A percentile compares a stretch with the other conserved stretches of the same genome.
Evolutionary conservation across 345 rosid species (phyloP).

Genomic region (Anacardium occidentale): DNA sequence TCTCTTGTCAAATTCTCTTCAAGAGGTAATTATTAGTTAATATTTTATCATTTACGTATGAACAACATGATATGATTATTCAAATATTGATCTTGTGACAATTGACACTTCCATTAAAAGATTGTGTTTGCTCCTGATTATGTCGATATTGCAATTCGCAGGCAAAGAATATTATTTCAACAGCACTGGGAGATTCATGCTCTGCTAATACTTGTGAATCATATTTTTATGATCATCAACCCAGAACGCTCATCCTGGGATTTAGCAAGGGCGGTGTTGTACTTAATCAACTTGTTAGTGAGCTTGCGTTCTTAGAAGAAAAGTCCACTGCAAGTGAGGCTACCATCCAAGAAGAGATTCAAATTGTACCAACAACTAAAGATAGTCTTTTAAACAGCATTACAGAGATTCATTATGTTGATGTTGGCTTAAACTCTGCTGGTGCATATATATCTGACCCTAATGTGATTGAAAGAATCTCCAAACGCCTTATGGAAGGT

Average conservation of each 20-base stretch:
- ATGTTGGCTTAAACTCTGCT: conserved; percentile 71
- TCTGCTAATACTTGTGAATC: conserved; percentile 18
- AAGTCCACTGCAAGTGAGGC: conserved; percentile 17
- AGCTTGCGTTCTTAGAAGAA: conserved; percentile 45
- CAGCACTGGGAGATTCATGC: conserved; percentile 20
- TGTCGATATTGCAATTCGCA: conserved; percentile 16
- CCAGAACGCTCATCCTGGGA: conserved; percentile 64
- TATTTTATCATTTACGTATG: not conserved
- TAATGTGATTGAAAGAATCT: conserved; percentile 44
- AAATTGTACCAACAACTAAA: conserved; percentile 45
- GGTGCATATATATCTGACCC: conserved; percentile 73
- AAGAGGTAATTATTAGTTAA: conserved; percentile 39
- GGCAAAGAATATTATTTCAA: conserved; percentile 42
- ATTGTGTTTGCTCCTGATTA: not conserved
- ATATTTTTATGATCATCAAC: conserved; percentile 15
- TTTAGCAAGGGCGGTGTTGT: conserved; percentile 92
- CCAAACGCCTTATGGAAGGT: conserved; percentile 35
- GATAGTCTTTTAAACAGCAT: conserved; percentile 61
- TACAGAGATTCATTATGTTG: conserved; percentile 66
- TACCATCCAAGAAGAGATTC: conserved; percentile 25
- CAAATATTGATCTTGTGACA: no score
- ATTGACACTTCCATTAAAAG: no score
- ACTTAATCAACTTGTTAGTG: conserved; percentile 73
- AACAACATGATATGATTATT: no score
- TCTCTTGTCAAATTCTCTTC: conserved; percentile 56